Evolutionary conservation across 2,329 filamentous ascomycete genomes (phyloP), one percentile per base, ranked within the genome.

Genomic region (Colletotrichum camelliae): DNA sequence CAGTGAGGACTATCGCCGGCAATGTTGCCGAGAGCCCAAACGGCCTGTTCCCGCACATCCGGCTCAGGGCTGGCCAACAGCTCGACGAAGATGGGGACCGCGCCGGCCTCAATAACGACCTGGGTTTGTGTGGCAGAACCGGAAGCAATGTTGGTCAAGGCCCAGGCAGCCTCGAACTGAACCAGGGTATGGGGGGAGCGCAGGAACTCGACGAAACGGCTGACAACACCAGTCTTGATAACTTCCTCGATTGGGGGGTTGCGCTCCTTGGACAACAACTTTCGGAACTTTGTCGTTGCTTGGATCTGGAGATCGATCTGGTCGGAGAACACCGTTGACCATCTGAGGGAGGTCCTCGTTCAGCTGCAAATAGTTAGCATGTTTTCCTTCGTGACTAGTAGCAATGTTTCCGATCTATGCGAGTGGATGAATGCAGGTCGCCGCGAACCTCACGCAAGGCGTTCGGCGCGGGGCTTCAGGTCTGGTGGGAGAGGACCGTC

Each of bases 221-320:
- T 94, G 80, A 99, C 97, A 79, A 99, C 97, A 83, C 97, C 97
- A 75, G 97, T 98, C 91, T 98, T 98, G 87, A 99, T 99, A 80
- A 99, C 97, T 84, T 97, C 96, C 89, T 99, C 97, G 84, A 99
- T 99, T 61, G 97, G 97, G 62, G 97, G 97, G 89, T 99, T 99
- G 84, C 97, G 95, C 90, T 99, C 97, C 89, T 99, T 99, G 80
- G 96, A 98, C 33, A 99, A 90, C 57, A 99, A 92, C 91, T 99
- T 99, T 85, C 97, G 91, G 91, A 99, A 99, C 87, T 98, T 98
- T 80, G 97, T 99, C 33, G 97, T 99, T 74, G 96, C 96, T 87
- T 96, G 93, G 81, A 99, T 99, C 88, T 99, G 97, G 80, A 94
- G 92, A 84, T 99, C 97, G 87, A 99, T 98, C 87, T 98, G 96